Evolutionary conservation across 495 filamentous ascomycete species (phyloP).

Genomic region (Penicillium verhagenii): DNA sequence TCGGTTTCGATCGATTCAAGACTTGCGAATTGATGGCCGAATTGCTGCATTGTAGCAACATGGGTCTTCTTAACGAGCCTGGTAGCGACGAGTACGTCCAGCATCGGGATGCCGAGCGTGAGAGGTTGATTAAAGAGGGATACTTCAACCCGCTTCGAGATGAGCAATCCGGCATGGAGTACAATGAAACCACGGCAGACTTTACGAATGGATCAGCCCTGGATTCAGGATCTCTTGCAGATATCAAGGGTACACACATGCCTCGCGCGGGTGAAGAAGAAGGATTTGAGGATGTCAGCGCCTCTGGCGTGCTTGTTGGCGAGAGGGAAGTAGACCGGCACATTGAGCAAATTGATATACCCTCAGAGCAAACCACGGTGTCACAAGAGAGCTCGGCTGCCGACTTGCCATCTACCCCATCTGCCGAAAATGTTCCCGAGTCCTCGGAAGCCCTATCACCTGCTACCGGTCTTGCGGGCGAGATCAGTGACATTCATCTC

Average conservation of each 20-base stretch:
- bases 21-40: constrained; percentile 99
- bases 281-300: constrained; percentile 88
- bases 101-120: constrained; percentile 77
- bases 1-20: constrained; percentile 98
- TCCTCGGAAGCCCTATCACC: constrained; percentile 43
- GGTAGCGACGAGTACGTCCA: constrained; percentile 87
- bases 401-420: constrained; percentile 5
- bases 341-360: background rate
- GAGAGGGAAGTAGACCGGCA: constrained; percentile 53
- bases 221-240: constrained; percentile 42
- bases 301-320: constrained; percentile 64
- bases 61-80: constrained; percentile 91
- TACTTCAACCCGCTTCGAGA: constrained; percentile 37
- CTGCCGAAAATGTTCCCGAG: background rate
- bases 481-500: constrained; percentile 52
- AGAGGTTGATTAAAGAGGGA: constrained; percentile 71
- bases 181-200: constrained; percentile 49
- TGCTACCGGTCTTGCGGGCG: constrained; percentile 49
- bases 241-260: constrained; percentile 57
- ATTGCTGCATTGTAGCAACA: constrained; percentile 96
- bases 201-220: constrained; percentile 38
- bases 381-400: background rate
- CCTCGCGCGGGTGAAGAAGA: constrained; percentile 84
- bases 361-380: background rate
- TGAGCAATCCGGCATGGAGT: constrained; percentile 43